Conservation (phyloP, 805 yeast species). For the Vanderwaltozyma polyspora region DNA sequence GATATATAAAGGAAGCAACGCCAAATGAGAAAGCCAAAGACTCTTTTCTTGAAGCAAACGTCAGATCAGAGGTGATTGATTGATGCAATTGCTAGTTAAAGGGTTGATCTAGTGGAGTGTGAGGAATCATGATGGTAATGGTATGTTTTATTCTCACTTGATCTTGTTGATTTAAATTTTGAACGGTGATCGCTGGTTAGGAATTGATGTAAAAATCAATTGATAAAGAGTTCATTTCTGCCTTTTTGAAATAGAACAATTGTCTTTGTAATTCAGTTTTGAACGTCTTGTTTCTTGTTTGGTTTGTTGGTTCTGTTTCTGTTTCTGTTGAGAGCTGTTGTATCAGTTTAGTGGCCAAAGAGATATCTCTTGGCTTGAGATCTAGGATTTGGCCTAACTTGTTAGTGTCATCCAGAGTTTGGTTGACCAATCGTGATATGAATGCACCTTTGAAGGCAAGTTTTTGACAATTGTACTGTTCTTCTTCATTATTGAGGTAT, state of each 20-base stretch:
- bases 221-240: conserved; percentile 56
- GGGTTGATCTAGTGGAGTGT: no score
- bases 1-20: no score
- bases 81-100: no score
- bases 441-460: conserved; percentile 16
- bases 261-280: conserved; percentile 47
- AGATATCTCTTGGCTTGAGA: conserved; percentile 19
- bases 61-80: no score
- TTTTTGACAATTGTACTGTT: conserved; percentile 6
- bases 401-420: not conserved
- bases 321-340: conserved; percentile 3
- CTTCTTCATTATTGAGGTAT: conserved; percentile 22
- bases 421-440: conserved; percentile 9
- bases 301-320: not conserved
- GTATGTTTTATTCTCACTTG: no score
- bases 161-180: no score
- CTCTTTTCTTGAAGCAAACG: no score
- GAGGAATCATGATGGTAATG: no score
- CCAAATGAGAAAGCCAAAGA: no score
- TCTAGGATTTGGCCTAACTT: not conserved
- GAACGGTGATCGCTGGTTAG: no score
- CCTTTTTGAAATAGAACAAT: conserved; percentile 41
- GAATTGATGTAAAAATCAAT: no score
- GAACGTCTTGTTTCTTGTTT: not conserved
- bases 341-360: conserved; percentile 17